Conservation (phyloP, 139 green algal genomes). For the Chlamydomonas sp. region DNA sequence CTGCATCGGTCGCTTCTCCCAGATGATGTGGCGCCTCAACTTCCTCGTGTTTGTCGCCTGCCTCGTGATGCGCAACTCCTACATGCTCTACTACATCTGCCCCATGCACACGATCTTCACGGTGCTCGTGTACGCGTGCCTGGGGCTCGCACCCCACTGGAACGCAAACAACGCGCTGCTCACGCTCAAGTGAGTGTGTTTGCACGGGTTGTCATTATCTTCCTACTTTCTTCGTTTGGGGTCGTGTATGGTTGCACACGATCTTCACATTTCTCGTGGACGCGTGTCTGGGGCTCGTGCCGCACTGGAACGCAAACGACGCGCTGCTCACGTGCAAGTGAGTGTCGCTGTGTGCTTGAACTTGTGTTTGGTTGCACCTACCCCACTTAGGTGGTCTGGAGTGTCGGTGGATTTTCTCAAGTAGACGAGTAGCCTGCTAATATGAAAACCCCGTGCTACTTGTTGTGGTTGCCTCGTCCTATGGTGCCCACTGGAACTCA, state of each 20-base stretch:
- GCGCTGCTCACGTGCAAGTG: conserved; percentile 15
- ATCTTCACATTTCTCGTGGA: conserved; percentile 94
- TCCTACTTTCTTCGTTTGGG: too few species aligned
- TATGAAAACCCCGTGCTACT: too few species aligned
- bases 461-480: too few species aligned
- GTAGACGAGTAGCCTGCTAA: too few species aligned
- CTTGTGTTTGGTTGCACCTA: too few species aligned
- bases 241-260: too few species aligned
- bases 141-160: conserved; percentile 52
- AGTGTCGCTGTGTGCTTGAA: conserved; percentile 3
- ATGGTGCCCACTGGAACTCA: conserved; percentile 73
- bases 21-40: conserved; percentile 98
- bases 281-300: conserved; percentile 51
- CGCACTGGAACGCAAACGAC: conserved; percentile 55
- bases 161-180: conserved; percentile 49
- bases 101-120: conserved; percentile 98
- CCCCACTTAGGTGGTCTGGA: conserved; percentile 93
- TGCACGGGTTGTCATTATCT: neutral
- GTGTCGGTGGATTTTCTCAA: conserved; percentile 48
- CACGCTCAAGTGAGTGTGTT: conserved; percentile 16
- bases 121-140: conserved; percentile 75
- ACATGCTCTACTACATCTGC: conserved; percentile 99
- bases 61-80: conserved; percentile 76
- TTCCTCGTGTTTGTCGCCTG: conserved; percentile 79
- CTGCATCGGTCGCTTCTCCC: conserved; percentile 47